phyloP scores from a whole-genome alignment of 352 stramenopile species.

The Peronospora belbahrii region DNA sequence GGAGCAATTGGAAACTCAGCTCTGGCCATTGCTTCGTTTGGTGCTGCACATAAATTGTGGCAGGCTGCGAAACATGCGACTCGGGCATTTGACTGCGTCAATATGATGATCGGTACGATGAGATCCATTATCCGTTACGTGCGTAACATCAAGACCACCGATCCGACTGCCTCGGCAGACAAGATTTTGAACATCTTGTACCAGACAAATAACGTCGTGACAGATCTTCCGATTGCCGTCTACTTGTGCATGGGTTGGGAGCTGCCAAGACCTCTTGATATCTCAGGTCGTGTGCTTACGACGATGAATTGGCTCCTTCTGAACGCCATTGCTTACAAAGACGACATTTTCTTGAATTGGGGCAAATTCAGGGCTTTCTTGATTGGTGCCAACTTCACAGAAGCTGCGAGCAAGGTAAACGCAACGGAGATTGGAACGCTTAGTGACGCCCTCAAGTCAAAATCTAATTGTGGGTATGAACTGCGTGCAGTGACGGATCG shows the following conservation, averaged over 20 bases:
- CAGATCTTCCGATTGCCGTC: slow-evolving; percentile 47
- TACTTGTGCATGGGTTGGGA: slow-evolving; percentile 34
- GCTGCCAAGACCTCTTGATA: slow-evolving; percentile 14
- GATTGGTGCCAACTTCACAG: slow-evolving; percentile 20
- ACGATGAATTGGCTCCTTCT: slow-evolving; percentile 33
- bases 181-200: slow-evolving; percentile 45
- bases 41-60: slow-evolving; percentile 25
- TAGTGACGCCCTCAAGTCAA: slow-evolving; percentile 26
- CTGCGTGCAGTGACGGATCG: slow-evolving; percentile 38
- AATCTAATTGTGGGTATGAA: slow-evolving; percentile 34
- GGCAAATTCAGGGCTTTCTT: slow-evolving; percentile 29
- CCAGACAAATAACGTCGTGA: slow-evolving; percentile 50
- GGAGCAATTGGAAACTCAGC: slow-evolving; percentile 22
- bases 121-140: slow-evolving; percentile 26
- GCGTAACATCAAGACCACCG: slow-evolving; percentile 23
- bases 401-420: slow-evolving; percentile 26
- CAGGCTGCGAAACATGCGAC: slow-evolving; percentile 25
- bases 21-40: slow-evolving; percentile 23
- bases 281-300: slow-evolving; percentile 24
- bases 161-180: slow-evolving; percentile 33
- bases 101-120: slow-evolving; percentile 34
- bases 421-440: slow-evolving; percentile 26
- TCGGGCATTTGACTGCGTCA: slow-evolving; percentile 33
- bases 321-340: slow-evolving; percentile 33
- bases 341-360: slow-evolving; percentile 26